Evolutionary conservation across 2,329 filamentous ascomycete genomes (phyloP), one percentile per base, ranked within the genome.

Genomic region (Ceratocystis lukuohia): DNA sequence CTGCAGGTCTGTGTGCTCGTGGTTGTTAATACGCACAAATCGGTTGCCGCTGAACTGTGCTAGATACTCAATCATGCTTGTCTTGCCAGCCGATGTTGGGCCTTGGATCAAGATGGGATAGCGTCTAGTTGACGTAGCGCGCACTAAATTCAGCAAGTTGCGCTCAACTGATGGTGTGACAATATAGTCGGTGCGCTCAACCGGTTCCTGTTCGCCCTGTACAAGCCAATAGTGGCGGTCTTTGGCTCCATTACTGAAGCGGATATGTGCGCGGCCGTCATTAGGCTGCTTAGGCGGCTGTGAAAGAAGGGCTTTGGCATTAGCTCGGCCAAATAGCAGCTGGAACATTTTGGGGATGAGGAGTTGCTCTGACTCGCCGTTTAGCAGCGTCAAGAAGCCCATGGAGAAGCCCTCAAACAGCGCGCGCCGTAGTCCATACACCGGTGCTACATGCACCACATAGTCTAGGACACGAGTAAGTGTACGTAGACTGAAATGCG

Each of bases 11-110:
- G 94, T 99, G 73, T 99, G 94, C 73, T 99, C 95, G 75, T 99
- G 94, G 71, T 99, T 99, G 77, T 99, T 99, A 79, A 99, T 99
- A 68, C 94, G 86, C 56, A 99, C 91, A 73, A 97, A 99, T 72
- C 89, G 94, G 74, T 99, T 96, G 2, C 95, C 94, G 37, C 91
- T 97, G 66, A 89, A 88, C 72, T 96, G 94, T n/a, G 95, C 93
- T 46, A 99, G 82, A 74, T 96, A 96, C 75, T 97, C 93, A 53
- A 99, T 96, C 94, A 99, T 99, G 75, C 93, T 97, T 0, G 94
- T 99, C 76, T 99, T 99, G 70, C 94, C 94, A 12, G 93, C 89
- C 4, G 95, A 99, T 0, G 94, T 99, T 12, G 95, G 94, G 2
- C 94, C 94, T 75, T 99, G 94, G 22, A 99, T 88, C 8, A 99